Base-by-base conservation (phyloP, 805 yeast genomes). In the Deakozyma indianensis region DNA sequence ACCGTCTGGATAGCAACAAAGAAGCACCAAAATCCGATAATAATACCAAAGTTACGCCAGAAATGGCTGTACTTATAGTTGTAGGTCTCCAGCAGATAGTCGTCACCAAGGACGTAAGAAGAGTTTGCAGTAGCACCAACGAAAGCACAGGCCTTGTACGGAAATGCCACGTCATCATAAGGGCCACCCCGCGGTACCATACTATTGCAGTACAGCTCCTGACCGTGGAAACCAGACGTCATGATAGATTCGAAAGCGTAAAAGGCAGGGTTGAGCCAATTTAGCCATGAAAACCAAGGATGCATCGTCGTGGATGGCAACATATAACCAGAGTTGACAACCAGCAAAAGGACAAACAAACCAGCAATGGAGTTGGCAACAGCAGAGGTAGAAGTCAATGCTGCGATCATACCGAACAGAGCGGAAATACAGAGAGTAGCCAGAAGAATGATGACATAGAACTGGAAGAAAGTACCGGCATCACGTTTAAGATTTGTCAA, bases 31-130 rank as follows among this genome's bases (percentile, higher is more conserved):
- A 68, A 79, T 2, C 73, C 84, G 56, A 77, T 57, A 48, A 74
- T 48, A 48, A 80, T 74, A 56, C 87, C 95, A 47, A 80, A 69
- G 59, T 85, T 82, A 66, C 94, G 77, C 95, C 95, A 85, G 43
- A 73, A 70, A 60, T 85, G 84, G 20, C 61, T 50, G 54, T 70
- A 75, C 20, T 57, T 56, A 65, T 79, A 85, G 38, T 61, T 56
- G 60, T 61, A 84, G 5, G 77, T 58, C 2, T 53, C 54, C 3
- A 50, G 49, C 46, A 84, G 51, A 55, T 80, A 84, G 28, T 59
- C 61, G 51, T 77, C 75, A 53, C 94, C 95, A 25, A 60, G 54
- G 42, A 84, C 83, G 43, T 51, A 51, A 14, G 56, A 47, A 21
- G 59, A 56, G 38, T 94, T 92, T 1, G 78, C 65, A 2, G 53